Conservation (phyloP, 2,329 filamentous ascomycete species). For the Penicillium sp. region DNA sequence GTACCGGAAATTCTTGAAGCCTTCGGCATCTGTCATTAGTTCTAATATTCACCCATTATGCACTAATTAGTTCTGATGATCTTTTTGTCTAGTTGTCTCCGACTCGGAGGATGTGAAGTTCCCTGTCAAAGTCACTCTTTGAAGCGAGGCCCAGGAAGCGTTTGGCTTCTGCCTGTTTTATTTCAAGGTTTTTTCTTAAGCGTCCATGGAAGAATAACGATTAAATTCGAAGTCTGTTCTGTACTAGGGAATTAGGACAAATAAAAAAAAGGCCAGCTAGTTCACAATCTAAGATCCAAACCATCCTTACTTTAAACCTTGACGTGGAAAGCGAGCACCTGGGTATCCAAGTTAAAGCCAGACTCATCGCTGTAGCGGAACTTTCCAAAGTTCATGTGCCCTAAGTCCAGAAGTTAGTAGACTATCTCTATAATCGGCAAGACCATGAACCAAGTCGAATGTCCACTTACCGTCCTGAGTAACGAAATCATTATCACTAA, state of each 20-base stretch:
- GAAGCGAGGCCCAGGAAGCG: background rate
- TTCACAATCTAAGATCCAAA: background rate
- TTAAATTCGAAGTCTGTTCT: background rate
- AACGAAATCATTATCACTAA: slow-evolving; percentile 77
- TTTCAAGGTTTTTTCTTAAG: background rate
- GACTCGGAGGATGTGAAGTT: background rate
- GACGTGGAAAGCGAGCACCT: slow-evolving; percentile 63
- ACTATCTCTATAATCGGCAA: background rate
- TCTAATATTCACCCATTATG: background rate
- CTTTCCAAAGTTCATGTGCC: slow-evolving; percentile 61
- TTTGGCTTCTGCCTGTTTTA: too few relatives aligned
- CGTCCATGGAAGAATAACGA: background rate
- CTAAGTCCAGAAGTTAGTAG: slow-evolving; percentile 32
- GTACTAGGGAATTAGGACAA: background rate
- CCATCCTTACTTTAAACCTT: slow-evolving; percentile 29
- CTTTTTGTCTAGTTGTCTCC: background rate
- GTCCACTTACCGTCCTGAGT: slow-evolving; percentile 68
- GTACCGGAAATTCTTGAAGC: background rate
- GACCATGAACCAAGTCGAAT: too few relatives aligned
- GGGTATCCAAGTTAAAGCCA: slow-evolving; percentile 64
- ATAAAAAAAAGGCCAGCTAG: background rate
- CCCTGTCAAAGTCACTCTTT: background rate
- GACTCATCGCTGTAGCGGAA: slow-evolving; percentile 61
- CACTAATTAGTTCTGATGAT: background rate
- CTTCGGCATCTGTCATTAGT: background rate